Conservation (phyloP, 352 stramenopile genomes). For the Globisporangium parvum region DNA sequence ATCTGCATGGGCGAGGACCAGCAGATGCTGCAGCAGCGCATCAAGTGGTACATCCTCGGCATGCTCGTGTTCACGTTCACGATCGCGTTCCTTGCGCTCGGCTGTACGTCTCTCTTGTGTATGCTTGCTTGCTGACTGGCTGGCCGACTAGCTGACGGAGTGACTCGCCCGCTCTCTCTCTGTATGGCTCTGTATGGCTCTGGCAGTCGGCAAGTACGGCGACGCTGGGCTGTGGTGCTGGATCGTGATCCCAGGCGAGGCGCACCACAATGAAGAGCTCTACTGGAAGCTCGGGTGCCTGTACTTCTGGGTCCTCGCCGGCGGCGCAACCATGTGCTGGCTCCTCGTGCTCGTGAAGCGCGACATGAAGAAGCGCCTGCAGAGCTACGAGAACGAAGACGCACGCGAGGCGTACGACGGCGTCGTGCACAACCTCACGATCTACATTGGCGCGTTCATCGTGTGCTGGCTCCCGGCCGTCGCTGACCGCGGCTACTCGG, state of each 20-base stretch:
- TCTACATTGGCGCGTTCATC: slow-evolving; percentile 78
- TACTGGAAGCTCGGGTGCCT: slow-evolving; percentile 71
- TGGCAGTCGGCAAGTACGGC: slow-evolving; percentile 49
- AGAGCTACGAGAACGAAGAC: slow-evolving; percentile 71
- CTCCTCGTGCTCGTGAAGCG: slow-evolving; percentile 75
- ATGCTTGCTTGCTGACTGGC: neutral
- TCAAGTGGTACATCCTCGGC: slow-evolving; percentile 72
- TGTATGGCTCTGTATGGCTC: neutral
- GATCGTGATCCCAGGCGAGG: slow-evolving; percentile 45
- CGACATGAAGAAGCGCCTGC: slow-evolving; percentile 67
- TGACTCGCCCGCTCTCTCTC: neutral
- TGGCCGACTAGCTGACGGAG: neutral
- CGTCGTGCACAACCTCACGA: slow-evolving; percentile 77
- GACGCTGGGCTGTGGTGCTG: slow-evolving; percentile 76
- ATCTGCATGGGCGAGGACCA: slow-evolving; percentile 79
- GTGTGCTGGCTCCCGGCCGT: slow-evolving; percentile 75
- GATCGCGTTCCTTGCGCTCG: slow-evolving; percentile 44
- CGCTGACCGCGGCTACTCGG: slow-evolving; percentile 52
- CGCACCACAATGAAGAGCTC: slow-evolving; percentile 31
- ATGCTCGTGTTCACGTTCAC: slow-evolving; percentile 55
- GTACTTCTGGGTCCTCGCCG: slow-evolving; percentile 72
- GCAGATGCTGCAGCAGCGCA: slow-evolving; percentile 75
- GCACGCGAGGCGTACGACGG: slow-evolving; percentile 70
- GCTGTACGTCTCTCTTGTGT: slow-evolving; percentile 19
- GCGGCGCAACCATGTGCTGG: slow-evolving; percentile 42